phyloP scores from a whole-genome alignment of 1,284 basidiomycete species.

The Vanrija humicola region DNA sequence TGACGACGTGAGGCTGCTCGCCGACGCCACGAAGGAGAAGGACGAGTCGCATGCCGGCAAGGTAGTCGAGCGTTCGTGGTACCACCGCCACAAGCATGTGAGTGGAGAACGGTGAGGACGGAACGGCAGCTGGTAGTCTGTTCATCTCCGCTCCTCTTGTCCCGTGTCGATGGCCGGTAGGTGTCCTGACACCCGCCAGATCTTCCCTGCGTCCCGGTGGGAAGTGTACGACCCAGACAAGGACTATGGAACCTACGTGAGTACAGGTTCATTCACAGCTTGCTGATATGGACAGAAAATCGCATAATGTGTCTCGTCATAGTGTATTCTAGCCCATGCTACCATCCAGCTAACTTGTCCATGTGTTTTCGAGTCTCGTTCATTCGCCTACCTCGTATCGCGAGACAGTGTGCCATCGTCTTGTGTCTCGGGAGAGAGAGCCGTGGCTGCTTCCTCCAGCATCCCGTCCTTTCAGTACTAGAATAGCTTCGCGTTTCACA shows the following conservation, averaged over 20 bases:
- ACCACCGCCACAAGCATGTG: constrained; percentile 81
- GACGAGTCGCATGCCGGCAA: constrained; percentile 99
- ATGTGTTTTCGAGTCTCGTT: too few relatives aligned
- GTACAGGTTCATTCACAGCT: neutral
- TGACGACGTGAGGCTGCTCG: constrained; percentile 92
- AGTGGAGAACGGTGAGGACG: constrained; percentile 5
- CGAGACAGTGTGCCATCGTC: too few relatives aligned
- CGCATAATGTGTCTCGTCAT: neutral
- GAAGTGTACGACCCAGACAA: constrained; percentile 93
- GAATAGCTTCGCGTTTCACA: too few relatives aligned
- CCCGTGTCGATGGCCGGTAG: too few relatives aligned
- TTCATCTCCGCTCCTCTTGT: too few relatives aligned
- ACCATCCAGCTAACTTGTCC: too few relatives aligned
- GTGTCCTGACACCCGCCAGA: constrained; percentile 51
- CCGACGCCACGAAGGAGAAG: constrained; percentile 93
- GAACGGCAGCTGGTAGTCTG: neutral
- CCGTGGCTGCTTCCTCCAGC: too few relatives aligned
- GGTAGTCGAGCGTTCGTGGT: constrained; percentile 94
- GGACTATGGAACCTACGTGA: constrained; percentile 73
- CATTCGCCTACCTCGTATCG: too few relatives aligned
- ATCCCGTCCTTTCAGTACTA: too few relatives aligned
- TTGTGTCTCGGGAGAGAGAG: too few relatives aligned
- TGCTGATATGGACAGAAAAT: constrained; percentile 9
- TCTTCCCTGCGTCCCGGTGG: constrained; percentile 93
- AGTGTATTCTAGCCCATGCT: neutral